Percentiles rank a stretch among this genome's conserved stretches.
Evolutionary conservation across 768 basidiomycete genomes (phyloP).

Genomic region (Strobilomyces echinocephalus): DNA sequence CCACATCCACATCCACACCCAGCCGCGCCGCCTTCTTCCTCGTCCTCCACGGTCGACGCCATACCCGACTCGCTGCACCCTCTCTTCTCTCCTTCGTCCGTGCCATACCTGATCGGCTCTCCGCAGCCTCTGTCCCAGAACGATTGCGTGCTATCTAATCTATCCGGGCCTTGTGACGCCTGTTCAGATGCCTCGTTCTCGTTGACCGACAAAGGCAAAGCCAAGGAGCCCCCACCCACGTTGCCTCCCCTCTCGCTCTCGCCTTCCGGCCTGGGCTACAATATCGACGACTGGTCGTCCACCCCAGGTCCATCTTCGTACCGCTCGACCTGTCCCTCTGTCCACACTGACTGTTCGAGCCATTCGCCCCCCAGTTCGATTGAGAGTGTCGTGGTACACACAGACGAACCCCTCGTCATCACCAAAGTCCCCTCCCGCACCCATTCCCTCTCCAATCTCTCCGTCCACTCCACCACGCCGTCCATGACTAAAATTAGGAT

Average conservation of each 20-base stretch:
- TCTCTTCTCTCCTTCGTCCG: conserved; percentile 6
- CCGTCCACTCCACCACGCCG: conserved; percentile 41
- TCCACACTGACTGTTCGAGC: conserved; percentile 33
- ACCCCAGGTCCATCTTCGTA: conserved; percentile 33
- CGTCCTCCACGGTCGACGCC: not conserved
- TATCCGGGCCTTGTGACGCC: conserved; percentile 14
- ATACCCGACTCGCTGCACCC: not conserved
- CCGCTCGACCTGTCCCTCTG: conserved; percentile 32
- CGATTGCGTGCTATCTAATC: conserved; percentile 24
- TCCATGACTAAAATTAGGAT: conserved; percentile 47
- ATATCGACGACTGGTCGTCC: conserved; percentile 36
- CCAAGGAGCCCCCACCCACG: conserved; percentile 46
- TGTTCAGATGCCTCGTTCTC: conserved; percentile 29
- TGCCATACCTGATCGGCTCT: conserved; percentile 5
- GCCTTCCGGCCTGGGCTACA: conserved; percentile 47
- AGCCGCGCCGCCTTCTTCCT: not conserved
- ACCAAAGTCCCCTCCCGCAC: conserved; percentile 41
- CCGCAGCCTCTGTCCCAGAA: not conserved
- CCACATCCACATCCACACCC: conserved; percentile 12
- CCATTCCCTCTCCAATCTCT: conserved; percentile 54
- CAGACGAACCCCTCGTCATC: conserved; percentile 14
- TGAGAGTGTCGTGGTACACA: conserved; percentile 8
- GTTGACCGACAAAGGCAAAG: conserved; percentile 51
- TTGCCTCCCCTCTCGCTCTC: conserved; percentile 65
- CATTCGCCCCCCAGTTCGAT: conserved; percentile 13